These are phyloP conservation scores for Fusarium redolens DNA, from an alignment of 2,329 filamentous ascomycete genomes.

Conservation along the genomic window DNA sequence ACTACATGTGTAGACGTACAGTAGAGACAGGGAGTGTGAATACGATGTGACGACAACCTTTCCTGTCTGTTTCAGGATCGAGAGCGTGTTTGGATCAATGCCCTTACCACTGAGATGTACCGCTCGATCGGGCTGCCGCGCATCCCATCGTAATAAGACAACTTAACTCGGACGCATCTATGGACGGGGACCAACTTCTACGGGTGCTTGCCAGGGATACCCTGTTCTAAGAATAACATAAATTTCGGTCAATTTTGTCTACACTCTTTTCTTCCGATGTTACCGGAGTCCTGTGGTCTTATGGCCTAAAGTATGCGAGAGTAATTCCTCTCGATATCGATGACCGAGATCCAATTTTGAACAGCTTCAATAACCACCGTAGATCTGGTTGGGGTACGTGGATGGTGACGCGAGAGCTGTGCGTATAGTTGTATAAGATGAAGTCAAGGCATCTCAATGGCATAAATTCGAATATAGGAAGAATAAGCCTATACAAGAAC, in stretches of 20 bases:
- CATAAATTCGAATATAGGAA: not conserved
- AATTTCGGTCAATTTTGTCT: not conserved
- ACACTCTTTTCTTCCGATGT: not conserved
- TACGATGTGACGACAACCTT: not conserved
- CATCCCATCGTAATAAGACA: not conserved
- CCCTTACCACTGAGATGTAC: not conserved
- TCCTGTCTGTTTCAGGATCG: not conserved
- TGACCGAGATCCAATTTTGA: not conserved
- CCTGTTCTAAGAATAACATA: rapidly evolving
- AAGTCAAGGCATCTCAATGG: not conserved
- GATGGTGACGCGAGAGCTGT: not conserved
- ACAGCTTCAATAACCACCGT: not conserved
- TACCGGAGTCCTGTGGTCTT: not conserved
- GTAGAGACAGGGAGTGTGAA: not conserved
- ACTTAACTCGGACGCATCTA: not conserved
- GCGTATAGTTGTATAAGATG: not conserved
- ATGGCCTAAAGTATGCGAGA: too few relatives aligned
- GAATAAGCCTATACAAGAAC: not conserved
- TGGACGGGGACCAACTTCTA: not conserved
- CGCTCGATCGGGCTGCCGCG: too few relatives aligned
- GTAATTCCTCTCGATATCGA: not conserved
- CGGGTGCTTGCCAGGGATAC: not conserved
- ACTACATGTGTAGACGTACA: not conserved
- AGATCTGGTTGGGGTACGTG: not conserved
- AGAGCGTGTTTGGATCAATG: not conserved